phyloP scores from a whole-genome alignment of 148 eudicot species.

The Polygonum aviculare region DNA sequence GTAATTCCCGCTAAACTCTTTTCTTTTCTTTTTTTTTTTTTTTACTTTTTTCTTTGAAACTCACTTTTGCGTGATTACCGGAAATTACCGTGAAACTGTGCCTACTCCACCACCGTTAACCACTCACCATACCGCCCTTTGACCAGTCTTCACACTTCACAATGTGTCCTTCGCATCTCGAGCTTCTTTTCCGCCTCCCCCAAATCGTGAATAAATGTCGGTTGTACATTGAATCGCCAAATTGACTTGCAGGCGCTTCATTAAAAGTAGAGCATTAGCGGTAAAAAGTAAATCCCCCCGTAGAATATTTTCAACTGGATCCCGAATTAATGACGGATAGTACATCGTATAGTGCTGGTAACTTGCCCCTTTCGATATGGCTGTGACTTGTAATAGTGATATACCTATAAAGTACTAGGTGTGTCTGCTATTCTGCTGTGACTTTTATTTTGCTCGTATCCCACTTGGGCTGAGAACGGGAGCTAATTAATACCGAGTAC shows the following conservation, averaged over 20 bases:
- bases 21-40: too few relatives aligned
- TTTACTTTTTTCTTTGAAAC: background rate
- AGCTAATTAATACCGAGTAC: background rate
- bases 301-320: background rate
- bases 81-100: background rate
- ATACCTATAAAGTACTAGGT: constrained; percentile 3
- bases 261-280: background rate
- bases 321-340: background rate
- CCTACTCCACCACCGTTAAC: background rate
- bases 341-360: constrained; percentile 5
- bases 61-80: constrained; percentile 6
- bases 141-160: constrained; percentile 6
- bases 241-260: background rate
- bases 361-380: background rate
- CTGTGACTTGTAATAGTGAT: background rate
- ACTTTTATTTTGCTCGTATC: background rate
- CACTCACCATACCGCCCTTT: background rate
- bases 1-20: background rate
- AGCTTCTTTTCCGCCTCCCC: background rate
- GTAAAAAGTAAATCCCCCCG: background rate
- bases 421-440: background rate
- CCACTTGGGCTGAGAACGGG: background rate
- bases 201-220: constrained; percentile 2
- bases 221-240: background rate
- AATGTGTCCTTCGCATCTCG: constrained; percentile 1